phyloP scores from a whole-genome alignment of 2,329 filamentous ascomycete species.

The Domatiomyces globalis region DNA sequence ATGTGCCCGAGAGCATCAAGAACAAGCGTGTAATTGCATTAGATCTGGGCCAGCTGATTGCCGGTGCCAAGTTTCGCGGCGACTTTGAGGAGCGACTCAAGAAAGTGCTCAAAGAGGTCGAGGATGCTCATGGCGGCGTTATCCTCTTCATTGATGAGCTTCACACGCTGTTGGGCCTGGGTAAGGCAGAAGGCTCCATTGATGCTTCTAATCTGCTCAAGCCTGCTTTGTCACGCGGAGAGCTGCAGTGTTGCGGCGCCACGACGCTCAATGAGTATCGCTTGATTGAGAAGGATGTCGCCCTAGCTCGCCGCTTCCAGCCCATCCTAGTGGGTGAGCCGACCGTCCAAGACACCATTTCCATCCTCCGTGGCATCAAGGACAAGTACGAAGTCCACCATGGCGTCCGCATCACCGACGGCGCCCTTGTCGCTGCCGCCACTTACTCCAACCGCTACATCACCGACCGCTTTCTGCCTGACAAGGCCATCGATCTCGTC shows the following conservation, averaged over 20 bases:
- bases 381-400: constrained; percentile 97
- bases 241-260: constrained; percentile 88
- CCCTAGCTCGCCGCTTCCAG: constrained; percentile 81
- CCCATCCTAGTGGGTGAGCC: constrained; percentile 90
- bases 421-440: constrained; percentile 79
- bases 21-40: constrained; percentile 79
- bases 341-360: constrained; percentile 80
- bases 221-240: constrained; percentile 79
- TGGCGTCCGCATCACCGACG: constrained; percentile 86
- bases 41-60: constrained; percentile 84
- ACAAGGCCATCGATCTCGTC: constrained; percentile 94
- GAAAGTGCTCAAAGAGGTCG: constrained; percentile 76
- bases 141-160: constrained; percentile 94
- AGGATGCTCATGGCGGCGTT: constrained; percentile 74
- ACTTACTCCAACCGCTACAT: constrained; percentile 92
- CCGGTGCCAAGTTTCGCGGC: constrained; percentile 85
- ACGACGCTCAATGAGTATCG: constrained; percentile 89
- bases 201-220: constrained; percentile 93
- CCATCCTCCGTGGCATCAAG: constrained; percentile 89
- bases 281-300: constrained; percentile 88
- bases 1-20: constrained; percentile 92
- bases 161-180: constrained; percentile 78
- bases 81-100: constrained; percentile 94
- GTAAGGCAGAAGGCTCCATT: constrained; percentile 90
- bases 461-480: constrained; percentile 85